Base-by-base conservation (phyloP, 345 rosid genomes). In the Brassica juncea region DNA sequence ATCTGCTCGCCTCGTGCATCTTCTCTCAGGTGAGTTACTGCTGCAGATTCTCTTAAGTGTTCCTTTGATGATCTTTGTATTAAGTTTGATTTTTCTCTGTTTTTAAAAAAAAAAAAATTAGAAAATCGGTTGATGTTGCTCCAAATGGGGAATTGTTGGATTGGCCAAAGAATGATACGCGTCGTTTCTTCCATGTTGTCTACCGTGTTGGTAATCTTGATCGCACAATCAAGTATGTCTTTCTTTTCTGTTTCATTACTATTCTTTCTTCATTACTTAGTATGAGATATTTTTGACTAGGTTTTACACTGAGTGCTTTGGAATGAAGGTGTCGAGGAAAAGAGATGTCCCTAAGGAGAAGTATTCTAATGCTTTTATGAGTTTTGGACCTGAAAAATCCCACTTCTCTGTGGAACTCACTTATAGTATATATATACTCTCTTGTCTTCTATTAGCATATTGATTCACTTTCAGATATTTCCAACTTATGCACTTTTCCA, bases 151-250 rank as follows among this genome's bases (percentile, higher is more conserved):
- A 91, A 75, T 69, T 92, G 74, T 67, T 86, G 83, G 95, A 92
- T 68, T 92, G 97, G 92, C 90, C 97, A 8, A 94, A 86, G 90
- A 92, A 91, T 71, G 99, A 94, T 76, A 90, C 82, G 58, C 97
- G 97, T 39, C 89, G 98, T 4, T n/a, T 92, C 0, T 94, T 94
- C 76, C 97, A 94, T 63, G 98, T 78, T 21, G 98, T 94, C 27
- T 94, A 92, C 71, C 97, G 97, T n/a, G 97, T 92, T 57, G 97
- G 97, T 21, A 91, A 94, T 72, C 97, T 92, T 52, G 94, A 92
- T 28, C 94, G 97, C 70, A 91, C 99, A 11, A 94, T 94, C 75
- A 66, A 88, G 99, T 92, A 78, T 39, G 86, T 31, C 58, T 52
- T 44, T 70, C 2, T 10, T 52, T 37, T 62, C 47, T 32, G 8